phyloP scores from a whole-genome alignment of 805 yeast species.

The Cyberlindnera japonica region DNA sequence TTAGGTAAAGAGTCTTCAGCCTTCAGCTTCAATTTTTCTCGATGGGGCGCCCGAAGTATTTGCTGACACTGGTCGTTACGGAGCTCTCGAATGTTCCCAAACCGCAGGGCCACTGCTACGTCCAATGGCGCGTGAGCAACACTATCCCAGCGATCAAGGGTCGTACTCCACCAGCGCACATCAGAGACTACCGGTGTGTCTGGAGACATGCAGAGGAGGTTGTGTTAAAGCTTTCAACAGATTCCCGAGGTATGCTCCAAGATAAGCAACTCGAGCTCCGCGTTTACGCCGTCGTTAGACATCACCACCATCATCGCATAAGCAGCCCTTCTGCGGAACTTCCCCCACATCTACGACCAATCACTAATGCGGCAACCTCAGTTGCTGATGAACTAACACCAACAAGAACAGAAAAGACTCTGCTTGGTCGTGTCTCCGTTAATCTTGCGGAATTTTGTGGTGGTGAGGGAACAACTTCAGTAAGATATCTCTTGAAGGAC shows the following conservation, averaged over 20 bases:
- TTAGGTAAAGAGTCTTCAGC: neutral
- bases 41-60: slow-evolving; percentile 51
- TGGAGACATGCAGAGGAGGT: slow-evolving; percentile 41
- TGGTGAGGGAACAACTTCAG: slow-evolving; percentile 42
- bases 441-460: slow-evolving; percentile 69
- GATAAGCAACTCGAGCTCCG: slow-evolving; percentile 38
- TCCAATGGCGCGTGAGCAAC: slow-evolving; percentile 62
- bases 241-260: slow-evolving; percentile 31
- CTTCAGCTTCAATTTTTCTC: neutral
- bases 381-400: slow-evolving; percentile 9
- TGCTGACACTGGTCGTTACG: slow-evolving; percentile 52
- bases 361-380: slow-evolving; percentile 3
- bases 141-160: slow-evolving; percentile 41
- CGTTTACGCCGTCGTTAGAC: slow-evolving; percentile 37
- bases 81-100: slow-evolving; percentile 87
- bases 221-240: slow-evolving; percentile 39
- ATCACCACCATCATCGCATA: slow-evolving; percentile 16
- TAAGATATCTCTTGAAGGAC: slow-evolving; percentile 67
- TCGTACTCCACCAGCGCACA: slow-evolving; percentile 38
- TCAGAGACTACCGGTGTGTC: slow-evolving; percentile 48
- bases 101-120: slow-evolving; percentile 60
- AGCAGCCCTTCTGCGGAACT: slow-evolving; percentile 6
- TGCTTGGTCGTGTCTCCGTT: slow-evolving; percentile 62
- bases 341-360: slow-evolving; percentile 4
- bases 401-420: slow-evolving; percentile 31